These are phyloP conservation scores for Euphorbia lathyris DNA, from an alignment of 345 rosid genomes.

Conservation along the genomic window DNA sequence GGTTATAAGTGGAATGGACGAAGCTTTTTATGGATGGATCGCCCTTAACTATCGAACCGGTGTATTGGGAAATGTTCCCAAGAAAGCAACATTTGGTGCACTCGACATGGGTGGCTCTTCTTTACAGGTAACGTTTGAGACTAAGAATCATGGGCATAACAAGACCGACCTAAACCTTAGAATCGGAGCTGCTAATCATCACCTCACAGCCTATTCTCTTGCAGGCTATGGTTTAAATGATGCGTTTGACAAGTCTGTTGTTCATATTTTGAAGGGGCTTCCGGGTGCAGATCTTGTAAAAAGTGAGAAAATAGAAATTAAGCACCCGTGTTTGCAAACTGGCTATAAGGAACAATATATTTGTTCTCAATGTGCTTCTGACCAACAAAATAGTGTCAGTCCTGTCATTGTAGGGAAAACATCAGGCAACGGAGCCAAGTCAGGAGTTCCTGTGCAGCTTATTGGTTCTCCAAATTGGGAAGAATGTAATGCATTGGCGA, in stretches of 20 bases:
- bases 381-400: constrained; percentile 40
- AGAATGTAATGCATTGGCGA: constrained; percentile 74
- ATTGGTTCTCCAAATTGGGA: constrained; percentile 87
- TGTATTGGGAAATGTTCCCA: constrained; percentile 62
- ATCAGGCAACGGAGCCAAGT: constrained; percentile 48
- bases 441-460: constrained; percentile 63
- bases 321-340: constrained; percentile 86
- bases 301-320: constrained; percentile 60
- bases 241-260: constrained; percentile 92
- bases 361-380: constrained; percentile 66
- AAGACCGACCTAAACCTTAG: constrained; percentile 66
- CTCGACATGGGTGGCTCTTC: constrained; percentile 99
- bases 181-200: constrained; percentile 75
- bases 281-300: constrained; percentile 38
- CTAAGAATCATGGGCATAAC: constrained; percentile 48
- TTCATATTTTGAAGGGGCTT: constrained; percentile 47
- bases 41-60: constrained; percentile 79
- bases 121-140: constrained; percentile 97
- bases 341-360: constrained; percentile 72
- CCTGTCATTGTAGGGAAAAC: constrained; percentile 38
- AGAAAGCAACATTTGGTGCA: constrained; percentile 84
- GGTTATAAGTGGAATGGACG: constrained; percentile 86
- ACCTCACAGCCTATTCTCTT: constrained; percentile 92
- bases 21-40: constrained; percentile 96
- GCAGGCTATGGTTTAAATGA: constrained; percentile 97